Base-by-base conservation (phyloP, 371 early-diverging fungal genomes). In the Mortierella sp. region DNA sequence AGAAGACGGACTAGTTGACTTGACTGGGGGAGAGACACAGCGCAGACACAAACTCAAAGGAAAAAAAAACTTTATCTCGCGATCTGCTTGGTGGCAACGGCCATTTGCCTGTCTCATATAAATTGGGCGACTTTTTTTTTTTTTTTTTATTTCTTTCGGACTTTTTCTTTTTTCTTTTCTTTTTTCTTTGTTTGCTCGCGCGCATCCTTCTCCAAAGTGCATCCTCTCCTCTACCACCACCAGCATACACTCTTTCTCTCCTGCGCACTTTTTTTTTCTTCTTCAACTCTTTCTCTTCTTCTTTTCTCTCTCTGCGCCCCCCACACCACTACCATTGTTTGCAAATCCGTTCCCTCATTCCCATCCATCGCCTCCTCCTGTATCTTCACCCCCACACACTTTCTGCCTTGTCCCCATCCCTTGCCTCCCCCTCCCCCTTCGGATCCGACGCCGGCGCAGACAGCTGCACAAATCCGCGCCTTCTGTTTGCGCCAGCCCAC, bases 381-480 rank as follows among this genome's bases (percentile, higher is more conserved):
- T n/a, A n/a, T n/a, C n/a, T 37, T 37, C 37, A 9, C 9, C 9
- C 37, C 9, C 9, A 37, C 37, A 5, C 47, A 11, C n/a, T n/a
- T 29, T 50, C 9, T 16, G 60, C 46, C 18, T 30, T 44, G 21
- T 23, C 59, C 59, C 45, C 23, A 21, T 45, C 60, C n/a, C 37
- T 30, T 19, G 30, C 43, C 43, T n/a, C 14, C 43, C 58, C 57
- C 58, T 44, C n/a, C n/a, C n/a, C n/a, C n/a, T n/a, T n/a, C n/a
- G n/a, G n/a, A n/a, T n/a, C n/a, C n/a, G n/a, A n/a, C 37, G 37
- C 37, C 37, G 37, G 43, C 45, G 25, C 46, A 7, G 23, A 60
- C 29, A 61, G 14, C 21, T 50, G 30, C 28, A n/a, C 19, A n/a
- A 21, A 21, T 23, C 62, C 16, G 11, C 29, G 12, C 37, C 28